A percentile compares a stretch with the other conserved stretches of the same genome.
phyloP scores from a whole-genome alignment of 768 basidiomycete genomes.

The Agrocybe praecox region DNA sequence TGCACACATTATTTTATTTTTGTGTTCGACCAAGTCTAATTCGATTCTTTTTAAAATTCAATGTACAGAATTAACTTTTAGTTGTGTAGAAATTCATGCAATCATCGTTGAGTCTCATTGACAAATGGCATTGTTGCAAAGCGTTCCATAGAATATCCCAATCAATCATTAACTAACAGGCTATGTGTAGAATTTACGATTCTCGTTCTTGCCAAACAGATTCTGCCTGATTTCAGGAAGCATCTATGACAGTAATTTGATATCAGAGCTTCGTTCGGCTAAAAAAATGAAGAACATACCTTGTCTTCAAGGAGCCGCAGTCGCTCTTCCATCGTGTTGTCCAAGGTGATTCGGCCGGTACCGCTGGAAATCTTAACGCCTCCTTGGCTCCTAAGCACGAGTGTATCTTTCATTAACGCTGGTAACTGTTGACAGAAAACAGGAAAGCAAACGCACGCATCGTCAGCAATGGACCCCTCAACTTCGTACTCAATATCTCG shows the following conservation, averaged over 20 bases:
- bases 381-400: conserved; percentile 62
- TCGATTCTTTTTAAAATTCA: too few relatives aligned
- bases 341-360: conserved; percentile 78
- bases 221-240: conserved; percentile 90
- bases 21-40: too few relatives aligned
- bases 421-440: not conserved
- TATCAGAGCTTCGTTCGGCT: not conserved
- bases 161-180: not conserved
- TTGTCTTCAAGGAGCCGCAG: conserved; percentile 87
- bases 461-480: conserved; percentile 62
- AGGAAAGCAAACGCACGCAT: conserved; percentile 50
- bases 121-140: not conserved
- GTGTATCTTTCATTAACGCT: not conserved
- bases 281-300: conserved; percentile 36
- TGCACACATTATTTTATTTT: conserved; percentile 40
- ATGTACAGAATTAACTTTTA: too few relatives aligned
- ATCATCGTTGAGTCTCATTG: too few relatives aligned
- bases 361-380: conserved; percentile 80
- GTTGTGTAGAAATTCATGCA: too few relatives aligned
- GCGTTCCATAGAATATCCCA: not conserved
- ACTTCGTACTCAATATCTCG: conserved; percentile 60
- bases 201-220: conserved; percentile 88
- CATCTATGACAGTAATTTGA: conserved; percentile 59
- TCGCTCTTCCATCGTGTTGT: conserved; percentile 95
- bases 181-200: conserved; percentile 88